Percentiles rank a stretch among this genome's conserved stretches.
Evolutionary conservation across 2,329 filamentous ascomycete genomes (phyloP).

Genomic region (Endothia cerciana): DNA sequence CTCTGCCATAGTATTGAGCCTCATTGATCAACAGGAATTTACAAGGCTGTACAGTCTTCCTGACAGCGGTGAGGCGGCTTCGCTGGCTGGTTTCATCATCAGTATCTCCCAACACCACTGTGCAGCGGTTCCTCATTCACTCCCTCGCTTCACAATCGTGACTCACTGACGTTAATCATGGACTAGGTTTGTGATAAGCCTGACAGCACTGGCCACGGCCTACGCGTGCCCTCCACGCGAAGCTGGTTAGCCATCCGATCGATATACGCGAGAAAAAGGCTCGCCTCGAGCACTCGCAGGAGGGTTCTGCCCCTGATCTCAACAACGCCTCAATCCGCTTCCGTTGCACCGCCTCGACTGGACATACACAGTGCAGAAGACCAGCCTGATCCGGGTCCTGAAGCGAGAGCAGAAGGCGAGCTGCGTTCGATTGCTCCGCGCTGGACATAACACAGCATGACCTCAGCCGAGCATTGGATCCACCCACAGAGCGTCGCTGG

Average conservation of each 20-base stretch:
- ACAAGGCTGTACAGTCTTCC: not conserved
- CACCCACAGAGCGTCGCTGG: conserved; percentile 8
- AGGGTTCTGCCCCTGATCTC: conserved; percentile 5
- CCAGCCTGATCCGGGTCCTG: conserved; percentile 14
- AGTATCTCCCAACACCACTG: too few relatives aligned
- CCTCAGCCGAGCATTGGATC: conserved; percentile 4
- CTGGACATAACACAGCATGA: conserved; percentile 22
- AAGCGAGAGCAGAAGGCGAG: conserved; percentile 25
- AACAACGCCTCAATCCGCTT: conserved; percentile 7
- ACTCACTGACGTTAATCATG: not conserved
- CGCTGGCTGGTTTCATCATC: too few relatives aligned
- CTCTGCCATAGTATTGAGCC: not conserved
- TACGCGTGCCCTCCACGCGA: not conserved
- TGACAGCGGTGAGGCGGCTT: not conserved
- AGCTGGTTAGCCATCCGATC: not conserved
- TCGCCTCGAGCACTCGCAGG: not conserved
- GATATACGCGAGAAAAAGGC: not conserved
- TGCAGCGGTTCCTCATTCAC: not conserved
- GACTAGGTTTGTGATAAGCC: not conserved
- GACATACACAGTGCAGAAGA: conserved; percentile 22
- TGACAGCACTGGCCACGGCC: not conserved
- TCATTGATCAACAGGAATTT: not conserved
- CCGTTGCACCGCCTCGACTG: conserved; percentile 17
- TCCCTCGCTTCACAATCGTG: not conserved
- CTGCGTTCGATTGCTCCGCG: conserved; percentile 16